Conservation (phyloP, 176 grass and related monocot genomes). For the Guadua angustifolia region DNA sequence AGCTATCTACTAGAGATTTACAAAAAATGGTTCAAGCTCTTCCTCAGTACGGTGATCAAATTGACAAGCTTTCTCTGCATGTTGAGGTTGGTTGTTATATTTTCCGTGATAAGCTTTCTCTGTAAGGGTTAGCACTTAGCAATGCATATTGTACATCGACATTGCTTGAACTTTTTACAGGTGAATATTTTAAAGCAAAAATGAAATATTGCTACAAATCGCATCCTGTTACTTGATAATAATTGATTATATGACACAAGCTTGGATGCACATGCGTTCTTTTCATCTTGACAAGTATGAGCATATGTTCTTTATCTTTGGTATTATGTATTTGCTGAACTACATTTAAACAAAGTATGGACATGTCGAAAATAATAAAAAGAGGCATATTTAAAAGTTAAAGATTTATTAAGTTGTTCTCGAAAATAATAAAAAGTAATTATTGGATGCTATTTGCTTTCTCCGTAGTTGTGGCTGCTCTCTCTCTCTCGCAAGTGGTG, state of each 20-base stretch:
- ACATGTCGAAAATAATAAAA: too few species aligned
- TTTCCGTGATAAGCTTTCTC: neutral
- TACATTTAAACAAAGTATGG: conserved; percentile 1
- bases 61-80: too few species aligned
- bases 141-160: conserved; percentile 1
- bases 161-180: conserved; percentile 10
- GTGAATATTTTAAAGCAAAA: neutral
- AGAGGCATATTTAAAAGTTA: too few species aligned
- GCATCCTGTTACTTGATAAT: neutral
- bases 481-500: too few species aligned
- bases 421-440: too few species aligned
- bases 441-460: too few species aligned
- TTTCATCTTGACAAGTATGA: conserved; percentile 17
- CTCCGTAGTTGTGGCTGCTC: too few species aligned
- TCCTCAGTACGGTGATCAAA: too few species aligned
- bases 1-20: too few species aligned
- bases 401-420: too few species aligned
- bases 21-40: too few species aligned
- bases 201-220: conserved; percentile 9
- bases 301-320: neutral
- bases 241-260: conserved; percentile 13
- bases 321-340: neutral
- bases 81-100: too few species aligned
- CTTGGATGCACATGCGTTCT: conserved; percentile 5
- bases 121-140: conserved; percentile 16